Percentiles rank a stretch among this genome's conserved stretches.
Evolutionary conservation across 768 basidiomycete genomes (phyloP).

Genomic region (Pseudohyphozyma bogoriensis): DNA sequence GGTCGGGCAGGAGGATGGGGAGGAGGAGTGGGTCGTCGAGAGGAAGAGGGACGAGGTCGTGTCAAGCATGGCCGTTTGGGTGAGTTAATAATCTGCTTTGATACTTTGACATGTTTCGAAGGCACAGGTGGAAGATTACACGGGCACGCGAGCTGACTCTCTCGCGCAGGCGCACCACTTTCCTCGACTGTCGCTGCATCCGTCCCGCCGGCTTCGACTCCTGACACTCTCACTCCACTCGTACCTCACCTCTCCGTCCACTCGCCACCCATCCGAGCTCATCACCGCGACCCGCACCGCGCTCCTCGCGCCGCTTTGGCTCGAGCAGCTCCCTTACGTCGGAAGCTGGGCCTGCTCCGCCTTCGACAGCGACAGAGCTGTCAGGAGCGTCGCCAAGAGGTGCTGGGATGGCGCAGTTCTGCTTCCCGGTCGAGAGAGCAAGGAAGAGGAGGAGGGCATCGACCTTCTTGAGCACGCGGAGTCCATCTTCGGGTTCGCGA

Average conservation of each 20-base stretch:
- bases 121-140: background rate
- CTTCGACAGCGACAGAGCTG: conserved; percentile 60
- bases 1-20: conserved; percentile 31
- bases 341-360: conserved; percentile 65
- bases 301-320: conserved; percentile 45
- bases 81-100: conserved; percentile 41
- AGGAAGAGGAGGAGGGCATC: conserved; percentile 11
- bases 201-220: conserved; percentile 61
- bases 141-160: background rate
- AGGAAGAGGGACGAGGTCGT: conserved; percentile 41
- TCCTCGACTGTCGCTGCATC: conserved; percentile 68
- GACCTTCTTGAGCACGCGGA: conserved; percentile 16
- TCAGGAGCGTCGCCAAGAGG: conserved; percentile 44
- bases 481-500: conserved; percentile 10
- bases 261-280: conserved; percentile 37
- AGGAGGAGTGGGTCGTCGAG: conserved; percentile 34
- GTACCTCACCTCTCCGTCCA: conserved; percentile 52
- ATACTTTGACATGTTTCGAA: background rate
- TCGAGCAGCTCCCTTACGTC: conserved; percentile 49
- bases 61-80: conserved; percentile 82
- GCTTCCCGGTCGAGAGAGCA: background rate
- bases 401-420: conserved; percentile 13
- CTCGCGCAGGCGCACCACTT: conserved; percentile 66
- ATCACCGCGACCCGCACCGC: conserved; percentile 46
- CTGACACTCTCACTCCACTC: conserved; percentile 55